These are phyloP conservation scores for Eugenia klotzschiana DNA, from an alignment of 441 rosid species.

Conservation along the genomic window DNA sequence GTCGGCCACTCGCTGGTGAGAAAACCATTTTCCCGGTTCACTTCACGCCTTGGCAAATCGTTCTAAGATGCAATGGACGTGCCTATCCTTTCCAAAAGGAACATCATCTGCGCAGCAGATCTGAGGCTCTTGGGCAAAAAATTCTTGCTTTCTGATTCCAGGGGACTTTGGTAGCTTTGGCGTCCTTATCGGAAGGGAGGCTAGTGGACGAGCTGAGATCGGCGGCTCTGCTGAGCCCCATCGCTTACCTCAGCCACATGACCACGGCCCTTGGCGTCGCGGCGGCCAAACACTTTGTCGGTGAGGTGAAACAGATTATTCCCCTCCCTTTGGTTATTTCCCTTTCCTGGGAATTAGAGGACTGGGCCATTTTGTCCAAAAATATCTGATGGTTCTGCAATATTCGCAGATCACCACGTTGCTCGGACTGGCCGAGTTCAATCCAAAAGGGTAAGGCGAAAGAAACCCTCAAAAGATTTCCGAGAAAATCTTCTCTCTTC, in stretches of 20 bases:
- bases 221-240: constrained; percentile 64
- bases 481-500: neutral
- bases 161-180: constrained; percentile 77
- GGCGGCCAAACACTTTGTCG: constrained; percentile 58
- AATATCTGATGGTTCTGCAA: neutral
- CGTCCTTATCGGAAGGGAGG: constrained; percentile 62
- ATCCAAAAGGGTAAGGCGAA: constrained; percentile 55
- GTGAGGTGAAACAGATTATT: constrained; percentile 38
- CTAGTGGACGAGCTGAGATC: constrained; percentile 49
- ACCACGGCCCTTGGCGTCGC: constrained; percentile 45
- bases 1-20: constrained; percentile 83
- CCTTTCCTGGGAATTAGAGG: neutral
- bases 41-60: neutral
- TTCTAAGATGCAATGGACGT: neutral
- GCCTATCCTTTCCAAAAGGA: neutral
- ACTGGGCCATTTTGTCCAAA: neutral
- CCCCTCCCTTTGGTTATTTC: neutral
- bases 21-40: neutral
- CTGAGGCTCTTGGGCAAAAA: neutral
- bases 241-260: constrained; percentile 91
- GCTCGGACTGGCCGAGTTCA: constrained; percentile 62
- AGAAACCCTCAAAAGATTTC: neutral
- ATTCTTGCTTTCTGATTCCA: neutral
- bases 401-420: constrained; percentile 33
- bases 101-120: neutral